Conservation (phyloP, 108 stramenopile species). For the Nannochloropsis salina region DNA sequence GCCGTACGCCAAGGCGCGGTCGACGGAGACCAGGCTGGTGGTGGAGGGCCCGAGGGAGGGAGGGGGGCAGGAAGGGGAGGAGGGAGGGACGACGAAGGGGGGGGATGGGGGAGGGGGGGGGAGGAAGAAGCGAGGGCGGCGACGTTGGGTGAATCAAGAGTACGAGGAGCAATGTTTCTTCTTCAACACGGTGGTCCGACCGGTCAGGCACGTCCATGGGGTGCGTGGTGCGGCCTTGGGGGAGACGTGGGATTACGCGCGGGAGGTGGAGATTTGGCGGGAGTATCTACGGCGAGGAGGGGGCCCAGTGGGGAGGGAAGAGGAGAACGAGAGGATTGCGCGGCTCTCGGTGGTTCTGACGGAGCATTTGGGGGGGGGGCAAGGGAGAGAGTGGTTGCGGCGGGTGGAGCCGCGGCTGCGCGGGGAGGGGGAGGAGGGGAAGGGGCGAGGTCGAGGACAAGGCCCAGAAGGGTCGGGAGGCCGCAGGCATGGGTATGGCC, state of each 20-base stretch:
- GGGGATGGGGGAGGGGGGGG: not conserved
- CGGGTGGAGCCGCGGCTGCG: not conserved
- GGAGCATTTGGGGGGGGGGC: not conserved
- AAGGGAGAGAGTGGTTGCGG: not conserved
- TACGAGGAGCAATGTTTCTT: slow-evolving; percentile 18
- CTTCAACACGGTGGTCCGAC: slow-evolving; percentile 26
- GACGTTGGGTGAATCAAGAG: not conserved
- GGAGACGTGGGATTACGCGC: not conserved
- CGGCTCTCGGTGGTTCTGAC: not conserved
- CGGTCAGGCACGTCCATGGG: not conserved
- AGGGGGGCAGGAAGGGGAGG: not conserved
- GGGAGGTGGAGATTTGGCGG: slow-evolving; percentile 6
- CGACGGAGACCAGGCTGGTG: slow-evolving; percentile 27
- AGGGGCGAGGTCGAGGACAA: not conserved
- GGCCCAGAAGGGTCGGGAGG: too few species aligned
- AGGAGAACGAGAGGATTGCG: not conserved
- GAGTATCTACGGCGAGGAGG: not conserved
- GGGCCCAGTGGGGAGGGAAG: not conserved
- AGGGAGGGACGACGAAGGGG: not conserved
- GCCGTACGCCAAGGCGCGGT: not conserved
- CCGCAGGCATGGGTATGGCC: not conserved
- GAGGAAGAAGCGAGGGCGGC: not conserved
- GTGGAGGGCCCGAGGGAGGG: not conserved
- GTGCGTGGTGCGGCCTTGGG: not conserved
- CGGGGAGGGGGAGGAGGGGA: not conserved